A percentile compares a stretch with the other conserved stretches of the same genome.
Conservation (phyloP, 192 early-diverging fungal species). For the Coemansia sp. region DNA sequence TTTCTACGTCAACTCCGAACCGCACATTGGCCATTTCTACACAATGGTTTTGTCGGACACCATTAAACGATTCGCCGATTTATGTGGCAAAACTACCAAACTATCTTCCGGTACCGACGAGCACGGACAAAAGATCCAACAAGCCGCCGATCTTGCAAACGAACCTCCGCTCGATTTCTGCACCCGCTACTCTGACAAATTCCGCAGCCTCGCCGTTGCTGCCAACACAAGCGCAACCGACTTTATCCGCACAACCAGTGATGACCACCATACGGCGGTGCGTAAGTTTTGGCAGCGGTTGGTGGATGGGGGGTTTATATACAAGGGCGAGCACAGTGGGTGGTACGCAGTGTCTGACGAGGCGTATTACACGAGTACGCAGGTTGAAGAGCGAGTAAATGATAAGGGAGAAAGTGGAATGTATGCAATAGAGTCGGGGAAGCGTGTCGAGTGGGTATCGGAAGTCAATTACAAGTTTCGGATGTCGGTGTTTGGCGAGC, state of each 20-base stretch:
- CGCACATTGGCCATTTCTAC: conserved; percentile 95
- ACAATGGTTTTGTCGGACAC: conserved; percentile 84
- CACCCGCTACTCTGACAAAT: conserved; percentile 61
- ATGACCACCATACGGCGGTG: conserved; percentile 70
- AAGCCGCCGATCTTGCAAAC: conserved; percentile 70
- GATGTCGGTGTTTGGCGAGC: conserved; percentile 62
- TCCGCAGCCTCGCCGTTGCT: conserved; percentile 61
- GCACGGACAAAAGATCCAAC: conserved; percentile 96
- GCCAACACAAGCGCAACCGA: conserved; percentile 78
- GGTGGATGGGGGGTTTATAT: conserved; percentile 72
- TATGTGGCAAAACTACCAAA: conserved; percentile 63
- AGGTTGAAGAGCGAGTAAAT: conserved; percentile 67
- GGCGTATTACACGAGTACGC: conserved; percentile 76
- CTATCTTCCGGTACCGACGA: conserved; percentile 84
- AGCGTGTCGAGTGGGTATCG: conserved; percentile 81
- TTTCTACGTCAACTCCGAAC: conserved; percentile 68
- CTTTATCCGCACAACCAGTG: conserved; percentile 86
- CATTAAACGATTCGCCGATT: conserved; percentile 68
- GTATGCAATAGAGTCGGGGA: conserved; percentile 77
- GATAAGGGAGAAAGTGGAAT: conserved; percentile 8
- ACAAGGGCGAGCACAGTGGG: conserved; percentile 87
- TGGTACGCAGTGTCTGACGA: conserved; percentile 98
- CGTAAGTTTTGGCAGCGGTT: conserved; percentile 72
- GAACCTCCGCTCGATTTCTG: conserved; percentile 74
- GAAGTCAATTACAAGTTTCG: conserved; percentile 96